Conservation (phyloP, 1,284 basidiomycete genomes). For the Neotropicomus parvogracilis region DNA sequence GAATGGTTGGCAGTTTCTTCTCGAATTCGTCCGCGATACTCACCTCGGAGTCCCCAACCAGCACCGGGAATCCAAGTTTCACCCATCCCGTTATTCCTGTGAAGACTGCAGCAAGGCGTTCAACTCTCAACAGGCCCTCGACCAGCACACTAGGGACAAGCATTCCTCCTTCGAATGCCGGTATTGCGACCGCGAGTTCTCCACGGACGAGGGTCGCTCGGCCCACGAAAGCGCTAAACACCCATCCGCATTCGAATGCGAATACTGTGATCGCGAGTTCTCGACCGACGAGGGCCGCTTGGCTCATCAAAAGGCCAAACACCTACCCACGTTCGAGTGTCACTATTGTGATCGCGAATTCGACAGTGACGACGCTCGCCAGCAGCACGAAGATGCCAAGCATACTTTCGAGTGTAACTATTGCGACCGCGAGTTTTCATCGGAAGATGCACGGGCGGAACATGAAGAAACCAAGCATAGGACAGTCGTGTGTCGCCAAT, state of each 20-base stretch:
- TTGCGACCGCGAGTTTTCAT: constrained; percentile 14
- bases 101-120: constrained; percentile 10
- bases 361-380: constrained; percentile 6
- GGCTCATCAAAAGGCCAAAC: constrained; percentile 15
- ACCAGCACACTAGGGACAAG: constrained; percentile 13
- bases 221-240: constrained; percentile 19
- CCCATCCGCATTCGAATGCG: constrained; percentile 7
- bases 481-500: constrained; percentile 6
- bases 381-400: constrained; percentile 8
- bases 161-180: constrained; percentile 17
- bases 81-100: constrained; percentile 21
- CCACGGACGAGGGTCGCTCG: constrained; percentile 10
- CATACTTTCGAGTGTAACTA: constrained; percentile 15
- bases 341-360: constrained; percentile 17
- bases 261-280: constrained; percentile 20
- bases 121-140: constrained; percentile 6
- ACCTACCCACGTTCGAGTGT: constrained; percentile 17
- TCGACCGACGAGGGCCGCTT: constrained; percentile 8
- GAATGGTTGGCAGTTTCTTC: constrained; percentile 15
- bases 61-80: constrained; percentile 19
- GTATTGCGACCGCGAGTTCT: constrained; percentile 19
- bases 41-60: constrained; percentile 6
- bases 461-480: constrained; percentile 15
- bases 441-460: not conserved
- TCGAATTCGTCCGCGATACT: not conserved